Evolutionary conservation across 163 green algal species (phyloP), one percentile per base, ranked within the genome.

Genomic region (Scenedesmus sp.): DNA sequence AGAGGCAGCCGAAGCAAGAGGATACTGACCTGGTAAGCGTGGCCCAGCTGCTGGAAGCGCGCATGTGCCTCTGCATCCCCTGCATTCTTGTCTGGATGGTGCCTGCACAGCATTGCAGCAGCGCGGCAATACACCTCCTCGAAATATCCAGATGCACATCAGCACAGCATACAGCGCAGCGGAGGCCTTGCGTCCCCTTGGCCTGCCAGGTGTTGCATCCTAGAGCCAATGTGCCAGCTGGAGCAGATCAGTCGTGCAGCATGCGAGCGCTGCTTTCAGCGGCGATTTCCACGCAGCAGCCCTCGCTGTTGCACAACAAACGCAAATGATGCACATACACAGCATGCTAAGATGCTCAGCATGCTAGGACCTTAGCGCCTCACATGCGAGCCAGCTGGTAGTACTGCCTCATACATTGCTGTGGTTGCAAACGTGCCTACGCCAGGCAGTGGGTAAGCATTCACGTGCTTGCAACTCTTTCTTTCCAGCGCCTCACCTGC

Each of bases 11-110:
- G 34, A 46, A 46, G 34, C 34, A 46, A 46, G 15, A 73, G 12
- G 13, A 9, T 26, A 3, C 85, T n/a, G 73, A 95, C 93, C 92
- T 95, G 93, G 77, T 95, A 96, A 2, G 98, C 98, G 89, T 99
- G 96, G 0, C 96, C 96, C 34, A 99, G 89, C 88, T 96, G 88
- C 94, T 99, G 98, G 90, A 99, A 99, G 55, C 92, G 92, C 34
- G 95, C 93, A 23, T 99, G 96, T 6, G 98, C 98, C 3, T 93
- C 56, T 0, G 92, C 91, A 83, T 99, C 97, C 20, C 95, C 96
- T 0, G 95, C 96, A 92, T 99, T 98, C 93, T 99, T 99, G 93
- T 99, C 98, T 0, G 98, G 98, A 92, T 99, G 98, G 89, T 62
- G 57, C 57, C 84, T 86, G 46, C 70, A 52, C 4, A 12, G 3